Evolutionary conservation across 2,329 filamentous ascomycete genomes (phyloP), one percentile per base, ranked within the genome.

Genomic region (Sclerotinia spermophila): DNA sequence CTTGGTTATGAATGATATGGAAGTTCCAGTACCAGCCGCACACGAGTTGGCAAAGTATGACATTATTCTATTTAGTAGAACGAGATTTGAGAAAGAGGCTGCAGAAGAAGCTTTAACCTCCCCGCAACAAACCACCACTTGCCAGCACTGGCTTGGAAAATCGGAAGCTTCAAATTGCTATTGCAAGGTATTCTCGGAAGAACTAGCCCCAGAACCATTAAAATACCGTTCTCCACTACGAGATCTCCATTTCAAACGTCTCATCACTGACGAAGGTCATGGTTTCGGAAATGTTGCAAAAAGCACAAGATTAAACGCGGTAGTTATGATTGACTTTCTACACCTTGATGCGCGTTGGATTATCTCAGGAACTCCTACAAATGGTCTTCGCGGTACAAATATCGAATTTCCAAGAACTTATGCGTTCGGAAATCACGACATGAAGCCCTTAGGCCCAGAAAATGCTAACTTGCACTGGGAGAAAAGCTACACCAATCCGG

Each of bases 251-350:
- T 97, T 95, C 86, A 90, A 97, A 76, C 86, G 95, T 1, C 90
- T 96, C 61, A 94, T 98, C 60, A 91, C 97, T 27, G 95, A 98
- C 74, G 95, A 97, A 83, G 95, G 95, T 0, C 94, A 97, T 79
- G 91, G 87, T 71, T 89, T 97, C 71, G 92, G 93, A 0, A 90
- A 92, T 51, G 87, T 86, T 0, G 85, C 81, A 3, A 79, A 81
- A 8, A 82, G 83, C 15, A 83, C 83, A 67, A 87, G 84, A 74
- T 93, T 88, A 59, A 83, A 86, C 55, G 76, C 89, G 7, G 81
- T 87, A 30, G 77, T 82, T 3, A 82, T 84, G 2, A 79, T 90
- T 1, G 84, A 89, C 27, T 79, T 79, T 19, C 79, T 91, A n/a
- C 81, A 85, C 17, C 82, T 93, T 24, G 90, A 93, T 61, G 87